Percentiles rank a stretch among this genome's conserved stretches.
phyloP scores from a whole-genome alignment of 345 rosid genomes.

The Eutrema japonicum region DNA sequence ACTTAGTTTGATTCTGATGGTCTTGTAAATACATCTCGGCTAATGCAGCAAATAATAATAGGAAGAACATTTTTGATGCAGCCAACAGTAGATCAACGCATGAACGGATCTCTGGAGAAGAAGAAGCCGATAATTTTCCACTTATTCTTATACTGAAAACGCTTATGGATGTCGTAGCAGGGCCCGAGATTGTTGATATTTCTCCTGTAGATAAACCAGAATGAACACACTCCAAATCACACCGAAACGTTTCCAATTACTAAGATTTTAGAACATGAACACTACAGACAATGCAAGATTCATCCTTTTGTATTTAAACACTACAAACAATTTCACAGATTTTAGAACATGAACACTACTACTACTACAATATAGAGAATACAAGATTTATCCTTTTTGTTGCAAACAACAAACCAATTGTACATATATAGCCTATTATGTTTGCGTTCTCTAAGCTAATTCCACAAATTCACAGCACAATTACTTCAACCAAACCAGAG shows the following conservation, averaged over 20 bases:
- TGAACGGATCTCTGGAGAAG: slow-evolving; percentile 59
- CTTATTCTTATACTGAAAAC: slow-evolving; percentile 61
- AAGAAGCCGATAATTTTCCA: slow-evolving; percentile 53
- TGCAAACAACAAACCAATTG: neutral
- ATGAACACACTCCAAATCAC: slow-evolving; percentile 21
- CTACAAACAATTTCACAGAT: neutral
- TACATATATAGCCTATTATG: neutral
- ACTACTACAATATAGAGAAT: neutral
- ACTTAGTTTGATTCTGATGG: too few species aligned
- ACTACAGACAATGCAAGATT: too few species aligned
- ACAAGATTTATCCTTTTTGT: slow-evolving; percentile 10
- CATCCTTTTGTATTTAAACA: too few species aligned
- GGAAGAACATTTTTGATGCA: too few species aligned
- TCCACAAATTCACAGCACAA: slow-evolving; percentile 5
- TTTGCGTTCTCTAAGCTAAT: slow-evolving; percentile 1
- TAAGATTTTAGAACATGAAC: too few species aligned
- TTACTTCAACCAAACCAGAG: neutral
- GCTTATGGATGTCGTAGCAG: slow-evolving; percentile 61
- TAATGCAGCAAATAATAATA: too few species aligned
- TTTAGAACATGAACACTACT: neutral
- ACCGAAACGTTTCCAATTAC: neutral
- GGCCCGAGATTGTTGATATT: slow-evolving; percentile 58
- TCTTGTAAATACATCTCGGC: too few species aligned
- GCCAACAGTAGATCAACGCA: slow-evolving; percentile 39
- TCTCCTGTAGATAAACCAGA: slow-evolving; percentile 54